A percentile compares a stretch with the other conserved stretches of the same genome.
phyloP scores from a whole-genome alignment of 106 monocot genomes.

The Dactylorhiza incarnata region DNA sequence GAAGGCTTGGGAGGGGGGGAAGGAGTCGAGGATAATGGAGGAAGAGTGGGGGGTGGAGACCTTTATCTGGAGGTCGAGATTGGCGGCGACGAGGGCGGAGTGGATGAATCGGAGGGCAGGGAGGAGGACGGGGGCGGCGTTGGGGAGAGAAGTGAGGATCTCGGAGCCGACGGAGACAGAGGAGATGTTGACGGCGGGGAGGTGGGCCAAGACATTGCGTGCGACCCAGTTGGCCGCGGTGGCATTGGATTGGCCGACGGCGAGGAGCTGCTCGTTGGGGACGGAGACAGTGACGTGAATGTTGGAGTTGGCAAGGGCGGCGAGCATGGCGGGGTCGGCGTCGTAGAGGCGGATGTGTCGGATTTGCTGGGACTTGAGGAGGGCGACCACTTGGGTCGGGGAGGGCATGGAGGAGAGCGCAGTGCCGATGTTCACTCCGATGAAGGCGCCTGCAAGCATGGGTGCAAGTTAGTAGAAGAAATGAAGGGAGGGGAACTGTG shows the following conservation, averaged over 20 bases:
- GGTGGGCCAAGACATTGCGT: constrained; percentile 71
- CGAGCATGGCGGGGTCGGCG: constrained; percentile 60
- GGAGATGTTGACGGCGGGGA: constrained; percentile 86
- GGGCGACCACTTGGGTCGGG: constrained; percentile 68
- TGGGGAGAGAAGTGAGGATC: constrained; percentile 73
- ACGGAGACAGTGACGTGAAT: constrained; percentile 72
- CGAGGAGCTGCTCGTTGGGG: constrained; percentile 93
- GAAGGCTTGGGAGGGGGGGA: constrained; percentile 95
- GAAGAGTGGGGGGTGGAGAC: constrained; percentile 85
- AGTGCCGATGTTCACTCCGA: constrained; percentile 90
- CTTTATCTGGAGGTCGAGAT: constrained; percentile 72
- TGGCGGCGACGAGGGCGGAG: constrained; percentile 87
- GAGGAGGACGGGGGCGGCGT: constrained; percentile 76
- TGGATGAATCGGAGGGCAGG: constrained; percentile 76
- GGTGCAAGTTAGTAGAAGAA: background rate
- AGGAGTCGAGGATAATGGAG: constrained; percentile 91
- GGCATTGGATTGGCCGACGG: constrained; percentile 80
- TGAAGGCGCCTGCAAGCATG: constrained; percentile 47
- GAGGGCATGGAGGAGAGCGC: constrained; percentile 76
- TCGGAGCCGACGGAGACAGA: constrained; percentile 77
- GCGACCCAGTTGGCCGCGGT: constrained; percentile 93
- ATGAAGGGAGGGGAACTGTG: no score
- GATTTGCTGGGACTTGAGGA: constrained; percentile 72
- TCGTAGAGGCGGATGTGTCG: constrained; percentile 86
- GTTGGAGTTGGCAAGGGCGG: constrained; percentile 69